Evolutionary conservation across 306 rosid genomes (phyloP).

Genomic region (Mucuna pruriens): DNA sequence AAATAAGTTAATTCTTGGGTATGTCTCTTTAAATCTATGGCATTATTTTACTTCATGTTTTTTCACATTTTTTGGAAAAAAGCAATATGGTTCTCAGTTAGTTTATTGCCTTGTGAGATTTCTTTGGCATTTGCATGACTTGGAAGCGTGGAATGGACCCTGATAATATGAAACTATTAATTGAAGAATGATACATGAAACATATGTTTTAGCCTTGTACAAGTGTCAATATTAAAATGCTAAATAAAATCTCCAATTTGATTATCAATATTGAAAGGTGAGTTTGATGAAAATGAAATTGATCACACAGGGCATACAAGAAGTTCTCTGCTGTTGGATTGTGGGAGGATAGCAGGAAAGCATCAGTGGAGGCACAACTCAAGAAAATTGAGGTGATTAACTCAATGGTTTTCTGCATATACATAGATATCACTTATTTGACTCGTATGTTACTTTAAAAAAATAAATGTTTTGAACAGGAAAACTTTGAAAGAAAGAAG

Average conservation of each 20-base stretch:
- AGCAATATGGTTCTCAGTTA: neutral
- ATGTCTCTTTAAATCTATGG: neutral
- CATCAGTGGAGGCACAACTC: conserved; percentile 65
- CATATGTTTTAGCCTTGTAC: neutral
- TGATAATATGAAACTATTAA: neutral
- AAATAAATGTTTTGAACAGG: conserved; percentile 47
- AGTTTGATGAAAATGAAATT: conserved; percentile 5
- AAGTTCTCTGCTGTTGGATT: conserved; percentile 59
- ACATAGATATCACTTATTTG: neutral
- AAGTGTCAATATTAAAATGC: neutral
- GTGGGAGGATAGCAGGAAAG: conserved; percentile 73
- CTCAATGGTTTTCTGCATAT: neutral
- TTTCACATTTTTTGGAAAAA: neutral
- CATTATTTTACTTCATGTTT: neutral
- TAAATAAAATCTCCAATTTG: neutral
- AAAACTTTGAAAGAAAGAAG: conserved; percentile 70
- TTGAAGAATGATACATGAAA: neutral
- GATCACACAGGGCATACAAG: conserved; percentile 65
- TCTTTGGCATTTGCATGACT: conserved; percentile 8
- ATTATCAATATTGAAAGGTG: conserved; percentile 12
- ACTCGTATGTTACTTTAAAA: neutral
- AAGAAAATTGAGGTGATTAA: conserved; percentile 69
- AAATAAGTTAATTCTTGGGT: neutral
- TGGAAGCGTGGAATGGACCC: conserved; percentile 5
- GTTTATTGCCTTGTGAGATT: neutral